Evolutionary conservation across 163 green algal genomes (phyloP), one percentile per base, ranked within the genome.

Genomic region (Volvox carteri): DNA sequence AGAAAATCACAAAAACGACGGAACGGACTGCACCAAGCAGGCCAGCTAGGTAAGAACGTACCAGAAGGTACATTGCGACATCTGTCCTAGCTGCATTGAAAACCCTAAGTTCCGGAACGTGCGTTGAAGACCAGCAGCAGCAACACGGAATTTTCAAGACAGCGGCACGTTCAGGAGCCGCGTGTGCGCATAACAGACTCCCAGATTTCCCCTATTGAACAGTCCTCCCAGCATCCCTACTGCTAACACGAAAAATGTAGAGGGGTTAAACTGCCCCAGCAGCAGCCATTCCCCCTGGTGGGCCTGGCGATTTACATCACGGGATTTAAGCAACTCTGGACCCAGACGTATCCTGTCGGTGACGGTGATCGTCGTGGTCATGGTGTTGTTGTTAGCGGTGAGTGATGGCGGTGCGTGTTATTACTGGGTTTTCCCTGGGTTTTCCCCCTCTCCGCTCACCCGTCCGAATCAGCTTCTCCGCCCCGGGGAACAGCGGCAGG

Each of bases 391-490:
- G 30, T 11, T 23, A 25, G 4, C 8, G 35, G 2, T 78, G 33
- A 54, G 23, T n/a, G 23, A 67, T 25, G 6, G 41, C n/a, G 23
- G 72, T 14, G 33, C 33, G 14, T 23, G 44, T 33, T 25, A 6
- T 46, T 58, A 30, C 54, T 19, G 33, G 33, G 37, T 52, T 79
- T 33, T 39, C 8, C n/a, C 44, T 25, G 2, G 3, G 21, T 28
- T 35, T 18, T 28, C 33, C 9, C 62, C 48, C 16, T 18, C 4
- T 41, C 65, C 39, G 19, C 6, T 41, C 52, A 94, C 91, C 92
- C 90, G 92, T 95, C 2, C 95, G 87, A 21, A 97, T 77, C n/a
- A 97, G 87, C 78, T 93, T 91, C 48, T 95, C 90, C 1, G 56
- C 65, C 3, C 92, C 92, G 5, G 83, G 68, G 52, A 96, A 91